Base-by-base conservation (phyloP, 2,329 filamentous ascomycete genomes). In the Zasmidium cellare region DNA sequence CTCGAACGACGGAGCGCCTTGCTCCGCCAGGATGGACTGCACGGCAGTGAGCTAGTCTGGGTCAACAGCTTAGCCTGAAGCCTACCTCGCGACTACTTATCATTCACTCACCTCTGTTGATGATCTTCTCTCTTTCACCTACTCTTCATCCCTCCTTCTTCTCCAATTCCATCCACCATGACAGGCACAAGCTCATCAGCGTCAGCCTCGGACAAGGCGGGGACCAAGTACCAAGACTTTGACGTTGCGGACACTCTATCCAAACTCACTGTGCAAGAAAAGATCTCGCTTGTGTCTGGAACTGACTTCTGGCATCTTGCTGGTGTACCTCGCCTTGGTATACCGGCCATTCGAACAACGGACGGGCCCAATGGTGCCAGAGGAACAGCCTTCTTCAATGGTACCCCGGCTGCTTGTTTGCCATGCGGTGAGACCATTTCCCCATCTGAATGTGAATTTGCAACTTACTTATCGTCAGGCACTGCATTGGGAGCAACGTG, bases 401-500 rank as follows among this genome's bases (percentile, higher is more conserved):
- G 86, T 53, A 74, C 69, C 18, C 73, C 76, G 56, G 89, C 90
- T 41, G 90, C 90, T 18, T 82, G 91, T 48, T 89, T 93, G 63
- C 90, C 90, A 7, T 92, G 89, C 65, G 89, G 89, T 56, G 56
- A 52, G 58, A 16, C n/a, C n/a, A n/a, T 48, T 3, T 20, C 24
- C 2, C 3, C 12, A 9, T 47, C 16, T 35, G 31, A 14, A 25
- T n/a, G 31, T 50, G 18, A 5, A 44, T 41, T 9, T n/a, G 7
- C n/a, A 11, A 6, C 25, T 28, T 41, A 22, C 41, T 59, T 44
- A 56, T n/a, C 9, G 5, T 50, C n/a, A 65, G 63, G 66, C 12
- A 86, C 91, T 56, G 91, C 88, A 0, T 81, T 93, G 46, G 90
- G 89, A 7, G 87, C 89, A 45, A 91, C 90, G 31, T 94, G 89